Conservation (phyloP, 176 grass and related monocot species). For the Leersia perrieri region DNA sequence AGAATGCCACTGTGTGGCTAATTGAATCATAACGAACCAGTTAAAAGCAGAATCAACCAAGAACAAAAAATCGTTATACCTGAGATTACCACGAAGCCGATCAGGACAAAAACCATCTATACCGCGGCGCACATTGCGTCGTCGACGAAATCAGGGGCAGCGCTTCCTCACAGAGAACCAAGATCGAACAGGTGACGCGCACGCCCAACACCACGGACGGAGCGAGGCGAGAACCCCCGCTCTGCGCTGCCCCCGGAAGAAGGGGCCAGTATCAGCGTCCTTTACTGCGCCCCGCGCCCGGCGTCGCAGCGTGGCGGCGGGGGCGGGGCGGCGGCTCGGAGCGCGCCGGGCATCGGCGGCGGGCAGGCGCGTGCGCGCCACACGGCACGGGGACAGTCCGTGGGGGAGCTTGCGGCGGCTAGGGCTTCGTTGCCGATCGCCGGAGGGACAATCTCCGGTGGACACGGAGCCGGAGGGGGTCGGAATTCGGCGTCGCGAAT, state of each 20-base stretch:
- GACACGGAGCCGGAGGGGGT: neutral
- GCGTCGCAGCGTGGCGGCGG: constrained; percentile 24
- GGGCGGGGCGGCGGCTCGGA: constrained; percentile 30
- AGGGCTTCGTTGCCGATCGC: neutral
- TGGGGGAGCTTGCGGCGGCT: neutral
- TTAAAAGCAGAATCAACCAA: neutral
- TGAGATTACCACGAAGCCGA: neutral
- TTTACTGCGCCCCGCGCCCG: constrained; percentile 20
- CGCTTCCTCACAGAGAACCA: neutral
- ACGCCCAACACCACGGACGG: neutral
- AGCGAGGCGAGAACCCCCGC: neutral
- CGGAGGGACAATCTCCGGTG: neutral
- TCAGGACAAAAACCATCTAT: neutral
- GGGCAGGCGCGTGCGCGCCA: neutral
- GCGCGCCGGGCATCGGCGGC: constrained; percentile 21
- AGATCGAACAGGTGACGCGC: constrained; percentile 11
- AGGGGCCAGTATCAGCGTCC: constrained; percentile 7
- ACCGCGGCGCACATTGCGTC: neutral
- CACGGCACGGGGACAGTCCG: neutral
- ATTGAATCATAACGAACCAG: neutral
- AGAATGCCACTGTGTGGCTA: neutral
- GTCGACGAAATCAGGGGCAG: neutral
- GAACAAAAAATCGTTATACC: constrained; percentile 6
- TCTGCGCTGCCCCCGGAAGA: neutral
- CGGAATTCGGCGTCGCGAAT: constrained; percentile 8